Evolutionary conservation across 345 rosid genomes (phyloP), one percentile per base, ranked within the genome.

Genomic region (Psidium friedrichsthalianum): DNA sequence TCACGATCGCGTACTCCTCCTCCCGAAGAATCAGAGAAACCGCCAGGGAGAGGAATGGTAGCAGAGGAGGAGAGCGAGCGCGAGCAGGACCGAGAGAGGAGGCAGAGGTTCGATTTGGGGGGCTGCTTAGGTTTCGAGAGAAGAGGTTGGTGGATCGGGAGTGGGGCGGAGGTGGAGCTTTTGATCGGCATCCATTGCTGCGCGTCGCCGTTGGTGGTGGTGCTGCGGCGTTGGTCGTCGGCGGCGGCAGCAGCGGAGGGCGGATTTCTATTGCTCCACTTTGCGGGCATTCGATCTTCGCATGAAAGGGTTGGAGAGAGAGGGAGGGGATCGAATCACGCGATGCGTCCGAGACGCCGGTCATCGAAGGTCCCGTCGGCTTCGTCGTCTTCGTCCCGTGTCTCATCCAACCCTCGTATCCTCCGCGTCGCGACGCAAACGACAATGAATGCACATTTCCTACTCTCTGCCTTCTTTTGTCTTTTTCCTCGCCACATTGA

Each of bases 201-300:
- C 86, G 40, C 84, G 57, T 42, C 81, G 52, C 49, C 56, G 42
- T 55, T 24, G 47, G 8, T 29, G 24, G 25, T 40, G 85, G 74
- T 14, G 32, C 76, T 56, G 32, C 14, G 54, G 52, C 32, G 47
- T 36, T 27, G 85, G 6, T 40, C 40, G 42, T 5, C 15, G 1
- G 36, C 21, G 29, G 83, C 36, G 22, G 29, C 55, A 40, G 56
- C 44, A 25, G 76, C 42, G 21, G 40, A 2, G 3, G 36, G 3
- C 0, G 22, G 83, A 52, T 25, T 53, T 55, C 84, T 82, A 58
- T 69, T 80, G 56, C 82, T 85, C 83, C 25, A 92, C 94, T 82
- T 88, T 87, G 84, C 93, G 93, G 88, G 92, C 94, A 93, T 93
- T 90, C 91, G 92, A 84, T 83, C 95, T 94, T 91, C 93, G 98